Percentiles rank a stretch among this genome's conserved stretches.
phyloP scores from a whole-genome alignment of 192 early-diverging fungal species.

The Coemansia pectinata region DNA sequence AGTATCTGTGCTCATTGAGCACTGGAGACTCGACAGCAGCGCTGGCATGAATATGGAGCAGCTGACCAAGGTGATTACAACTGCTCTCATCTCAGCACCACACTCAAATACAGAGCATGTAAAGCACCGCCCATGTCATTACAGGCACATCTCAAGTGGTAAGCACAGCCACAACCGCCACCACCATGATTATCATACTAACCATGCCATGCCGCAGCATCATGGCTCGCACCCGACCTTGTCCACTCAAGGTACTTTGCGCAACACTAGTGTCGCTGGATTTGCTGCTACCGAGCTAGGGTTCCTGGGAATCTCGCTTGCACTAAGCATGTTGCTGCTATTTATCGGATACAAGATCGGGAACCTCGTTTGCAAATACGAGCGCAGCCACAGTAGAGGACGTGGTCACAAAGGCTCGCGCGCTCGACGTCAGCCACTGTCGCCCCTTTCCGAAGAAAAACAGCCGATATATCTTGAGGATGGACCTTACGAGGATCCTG shows the following conservation, averaged over 20 bases:
- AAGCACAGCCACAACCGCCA: background rate
- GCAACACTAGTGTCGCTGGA: constrained; percentile 7
- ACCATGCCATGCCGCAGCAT: no score
- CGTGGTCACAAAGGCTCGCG: constrained; percentile 13
- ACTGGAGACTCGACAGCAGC: background rate
- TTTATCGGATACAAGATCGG: constrained; percentile 40
- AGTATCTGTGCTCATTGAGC: constrained; percentile 13
- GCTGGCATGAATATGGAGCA: background rate
- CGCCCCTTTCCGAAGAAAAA: background rate
- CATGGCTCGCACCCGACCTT: background rate
- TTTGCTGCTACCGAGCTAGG: constrained; percentile 21
- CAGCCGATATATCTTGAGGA: constrained; percentile 17
- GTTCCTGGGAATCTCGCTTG: constrained; percentile 26
- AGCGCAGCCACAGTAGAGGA: constrained; percentile 12
- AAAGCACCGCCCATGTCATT: constrained; percentile 1
- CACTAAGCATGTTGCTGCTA: constrained; percentile 33
- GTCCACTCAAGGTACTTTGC: background rate
- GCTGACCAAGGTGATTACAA: background rate
- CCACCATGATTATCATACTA: constrained; percentile 1
- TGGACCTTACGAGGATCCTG: background rate
- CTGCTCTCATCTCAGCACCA: background rate
- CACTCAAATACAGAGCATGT: background rate
- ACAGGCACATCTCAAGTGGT: background rate
- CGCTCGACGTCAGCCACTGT: constrained; percentile 4
- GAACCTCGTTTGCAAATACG: constrained; percentile 26